These are phyloP conservation scores for Boletus semigastroideus DNA, from an alignment of 1,284 basidiomycete species.

Conservation along the genomic window DNA sequence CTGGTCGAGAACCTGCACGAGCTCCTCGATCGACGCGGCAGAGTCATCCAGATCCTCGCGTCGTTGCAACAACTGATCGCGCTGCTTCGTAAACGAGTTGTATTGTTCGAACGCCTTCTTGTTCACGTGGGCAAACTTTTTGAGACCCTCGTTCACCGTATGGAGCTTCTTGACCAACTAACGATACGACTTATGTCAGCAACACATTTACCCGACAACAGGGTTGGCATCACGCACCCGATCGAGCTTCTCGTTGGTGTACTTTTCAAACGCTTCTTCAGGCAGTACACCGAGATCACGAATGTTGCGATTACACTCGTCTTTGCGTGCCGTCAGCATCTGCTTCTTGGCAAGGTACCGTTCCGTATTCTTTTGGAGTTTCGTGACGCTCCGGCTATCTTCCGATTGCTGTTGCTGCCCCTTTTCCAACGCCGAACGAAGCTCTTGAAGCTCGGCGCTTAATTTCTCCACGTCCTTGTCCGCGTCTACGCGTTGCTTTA, in stretches of 20 bases:
- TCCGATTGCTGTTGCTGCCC: constrained; percentile 82
- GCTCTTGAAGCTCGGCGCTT: constrained; percentile 62
- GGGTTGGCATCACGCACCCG: constrained; percentile 52
- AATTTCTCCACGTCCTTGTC: constrained; percentile 74
- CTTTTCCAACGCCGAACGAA: constrained; percentile 69
- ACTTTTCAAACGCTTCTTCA: constrained; percentile 97
- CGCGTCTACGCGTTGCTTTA: constrained; percentile 42
- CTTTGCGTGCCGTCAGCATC: constrained; percentile 80
- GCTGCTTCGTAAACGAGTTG: constrained; percentile 96
- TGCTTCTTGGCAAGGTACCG: constrained; percentile 91
- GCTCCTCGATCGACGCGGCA: constrained; percentile 86
- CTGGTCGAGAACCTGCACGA: constrained; percentile 95
- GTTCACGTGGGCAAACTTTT: constrained; percentile 98
- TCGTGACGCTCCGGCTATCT: constrained; percentile 80
- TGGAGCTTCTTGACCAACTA: constrained; percentile 92
- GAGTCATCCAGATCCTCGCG: constrained; percentile 90
- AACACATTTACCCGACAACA: not conserved
- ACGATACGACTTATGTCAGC: constrained; percentile 10
- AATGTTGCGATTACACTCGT: constrained; percentile 92
- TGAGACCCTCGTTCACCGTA: constrained; percentile 86
- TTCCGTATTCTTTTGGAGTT: constrained; percentile 93
- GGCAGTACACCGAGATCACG: constrained; percentile 95
- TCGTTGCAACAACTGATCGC: constrained; percentile 85
- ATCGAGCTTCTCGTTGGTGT: constrained; percentile 81
- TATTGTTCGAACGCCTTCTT: constrained; percentile 99